Evolutionary conservation across 768 basidiomycete species (phyloP).

Genomic region (Auricularia auricula-judae): DNA sequence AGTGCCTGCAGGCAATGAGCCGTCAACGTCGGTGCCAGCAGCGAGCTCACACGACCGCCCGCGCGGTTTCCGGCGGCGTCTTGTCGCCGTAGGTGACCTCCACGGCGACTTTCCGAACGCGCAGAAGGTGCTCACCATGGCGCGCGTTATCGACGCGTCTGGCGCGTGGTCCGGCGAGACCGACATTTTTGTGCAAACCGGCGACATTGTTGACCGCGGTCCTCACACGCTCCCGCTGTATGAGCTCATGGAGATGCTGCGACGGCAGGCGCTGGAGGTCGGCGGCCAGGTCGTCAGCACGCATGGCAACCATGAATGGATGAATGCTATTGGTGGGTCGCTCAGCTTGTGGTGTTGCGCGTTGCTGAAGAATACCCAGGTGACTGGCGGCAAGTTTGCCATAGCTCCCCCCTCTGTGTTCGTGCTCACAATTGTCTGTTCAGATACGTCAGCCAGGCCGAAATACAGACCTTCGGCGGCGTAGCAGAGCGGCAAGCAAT

Average conservation of each 20-base stretch:
- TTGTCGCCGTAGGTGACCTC: constrained; percentile 85
- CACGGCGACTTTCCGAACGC: constrained; percentile 85
- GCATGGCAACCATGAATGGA: constrained; percentile 94
- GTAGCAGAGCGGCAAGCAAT: constrained; percentile 60
- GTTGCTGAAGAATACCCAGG: constrained; percentile 27
- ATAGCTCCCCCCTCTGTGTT: background rate
- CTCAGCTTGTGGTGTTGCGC: background rate
- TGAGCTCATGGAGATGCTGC: constrained; percentile 71
- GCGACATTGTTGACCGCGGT: constrained; percentile 92
- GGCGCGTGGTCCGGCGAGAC: constrained; percentile 75
- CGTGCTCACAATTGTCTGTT: background rate
- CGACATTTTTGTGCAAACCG: constrained; percentile 88
- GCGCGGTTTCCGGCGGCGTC: constrained; percentile 24
- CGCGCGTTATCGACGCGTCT: constrained; percentile 58
- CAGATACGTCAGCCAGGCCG: constrained; percentile 77
- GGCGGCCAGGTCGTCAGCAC: constrained; percentile 70
- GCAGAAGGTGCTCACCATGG: constrained; percentile 66
- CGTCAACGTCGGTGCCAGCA: background rate
- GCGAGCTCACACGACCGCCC: background rate
- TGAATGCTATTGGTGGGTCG: constrained; percentile 69
- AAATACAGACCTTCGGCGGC: constrained; percentile 74
- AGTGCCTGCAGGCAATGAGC: background rate
- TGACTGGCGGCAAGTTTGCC: constrained; percentile 63
- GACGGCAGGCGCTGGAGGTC: constrained; percentile 53
- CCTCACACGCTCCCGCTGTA: constrained; percentile 85